Evolutionary conservation across 306 rosid genomes (phyloP).

Genomic region (Mimosa bimucronata): DNA sequence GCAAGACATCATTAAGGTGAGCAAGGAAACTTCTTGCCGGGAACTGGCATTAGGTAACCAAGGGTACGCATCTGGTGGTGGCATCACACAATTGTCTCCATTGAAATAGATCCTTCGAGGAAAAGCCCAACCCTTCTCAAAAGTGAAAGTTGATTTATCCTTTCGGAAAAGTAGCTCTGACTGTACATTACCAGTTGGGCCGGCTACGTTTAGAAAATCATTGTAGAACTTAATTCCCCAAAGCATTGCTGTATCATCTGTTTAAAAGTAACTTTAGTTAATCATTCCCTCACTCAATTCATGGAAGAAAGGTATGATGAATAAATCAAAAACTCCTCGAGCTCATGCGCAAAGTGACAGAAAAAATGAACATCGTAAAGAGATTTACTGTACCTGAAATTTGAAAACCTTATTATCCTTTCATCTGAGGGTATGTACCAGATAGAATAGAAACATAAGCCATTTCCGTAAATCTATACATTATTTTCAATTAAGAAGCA

Average conservation of each 20-base stretch:
- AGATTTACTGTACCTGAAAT: neutral
- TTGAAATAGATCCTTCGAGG: constrained; percentile 85
- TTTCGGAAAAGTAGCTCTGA: constrained; percentile 81
- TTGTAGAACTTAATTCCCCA: constrained; percentile 92
- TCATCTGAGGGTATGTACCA: neutral
- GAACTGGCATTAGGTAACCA: constrained; percentile 68
- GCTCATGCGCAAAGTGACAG: constrained; percentile 14
- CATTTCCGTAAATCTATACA: neutral
- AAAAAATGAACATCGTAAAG: constrained; percentile 9
- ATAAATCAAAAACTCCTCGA: constrained; percentile 7
- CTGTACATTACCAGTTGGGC: constrained; percentile 78
- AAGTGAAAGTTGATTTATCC: constrained; percentile 68
- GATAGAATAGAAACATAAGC: neutral
- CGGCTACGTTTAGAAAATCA: constrained; percentile 84
- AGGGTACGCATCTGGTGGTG: constrained; percentile 88
- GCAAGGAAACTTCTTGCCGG: constrained; percentile 42
- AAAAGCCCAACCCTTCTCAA: constrained; percentile 93
- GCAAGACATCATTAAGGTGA: constrained; percentile 43
- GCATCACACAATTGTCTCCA: constrained; percentile 96
- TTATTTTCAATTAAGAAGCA: constrained; percentile 4
- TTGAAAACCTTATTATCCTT: neutral
- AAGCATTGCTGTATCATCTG: constrained; percentile 94
- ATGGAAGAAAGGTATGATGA: neutral
- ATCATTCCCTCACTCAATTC: constrained; percentile 6
- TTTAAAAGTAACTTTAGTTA: constrained; percentile 41